These are phyloP conservation scores for Aegilops bicornis DNA, from an alignment of 176 grass and related monocot genomes.

Conservation along the genomic window DNA sequence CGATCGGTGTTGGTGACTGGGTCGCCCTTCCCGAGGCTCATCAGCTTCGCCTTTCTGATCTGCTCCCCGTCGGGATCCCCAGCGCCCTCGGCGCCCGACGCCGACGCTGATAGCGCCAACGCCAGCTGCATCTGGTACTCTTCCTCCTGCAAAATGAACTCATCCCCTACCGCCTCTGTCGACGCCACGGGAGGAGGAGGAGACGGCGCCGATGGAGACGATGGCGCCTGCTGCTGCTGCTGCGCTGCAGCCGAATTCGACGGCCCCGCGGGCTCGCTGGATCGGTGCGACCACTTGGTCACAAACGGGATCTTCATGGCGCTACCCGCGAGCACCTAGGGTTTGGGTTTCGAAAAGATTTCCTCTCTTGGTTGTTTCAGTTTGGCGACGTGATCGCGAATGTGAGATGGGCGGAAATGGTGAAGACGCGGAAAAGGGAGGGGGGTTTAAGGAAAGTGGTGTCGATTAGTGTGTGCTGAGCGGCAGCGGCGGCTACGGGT, in stretches of 20 bases:
- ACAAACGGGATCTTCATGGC: constrained; percentile 89
- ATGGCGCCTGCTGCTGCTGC: neutral
- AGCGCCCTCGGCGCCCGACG: constrained; percentile 41
- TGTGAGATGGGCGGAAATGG: neutral
- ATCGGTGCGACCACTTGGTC: constrained; percentile 71
- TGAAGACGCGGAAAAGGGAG: constrained; percentile 23
- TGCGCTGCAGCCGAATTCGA: neutral
- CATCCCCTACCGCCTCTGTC: constrained; percentile 24
- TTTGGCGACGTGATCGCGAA: constrained; percentile 13
- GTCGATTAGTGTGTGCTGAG: neutral
- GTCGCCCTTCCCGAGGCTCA: constrained; percentile 67
- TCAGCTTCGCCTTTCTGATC: constrained; percentile 74
- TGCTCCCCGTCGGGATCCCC: constrained; percentile 75
- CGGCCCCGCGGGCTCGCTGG: constrained; percentile 51
- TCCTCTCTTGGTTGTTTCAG: neutral
- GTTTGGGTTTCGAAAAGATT: constrained; percentile 10
- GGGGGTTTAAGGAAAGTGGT: constrained; percentile 12
- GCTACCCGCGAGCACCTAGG: constrained; percentile 23
- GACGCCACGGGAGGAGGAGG: neutral
- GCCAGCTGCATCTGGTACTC: constrained; percentile 94
- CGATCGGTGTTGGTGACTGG: constrained; percentile 24
- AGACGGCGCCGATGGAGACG: constrained; percentile 11
- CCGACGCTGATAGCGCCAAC: constrained; percentile 69
- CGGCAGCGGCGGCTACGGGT: neutral
- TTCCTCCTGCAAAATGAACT: constrained; percentile 76